Evolutionary conservation across 2,329 filamentous ascomycete species (phyloP), one percentile per base, ranked within the genome.

Genomic region (Chaetomium strumarium): DNA sequence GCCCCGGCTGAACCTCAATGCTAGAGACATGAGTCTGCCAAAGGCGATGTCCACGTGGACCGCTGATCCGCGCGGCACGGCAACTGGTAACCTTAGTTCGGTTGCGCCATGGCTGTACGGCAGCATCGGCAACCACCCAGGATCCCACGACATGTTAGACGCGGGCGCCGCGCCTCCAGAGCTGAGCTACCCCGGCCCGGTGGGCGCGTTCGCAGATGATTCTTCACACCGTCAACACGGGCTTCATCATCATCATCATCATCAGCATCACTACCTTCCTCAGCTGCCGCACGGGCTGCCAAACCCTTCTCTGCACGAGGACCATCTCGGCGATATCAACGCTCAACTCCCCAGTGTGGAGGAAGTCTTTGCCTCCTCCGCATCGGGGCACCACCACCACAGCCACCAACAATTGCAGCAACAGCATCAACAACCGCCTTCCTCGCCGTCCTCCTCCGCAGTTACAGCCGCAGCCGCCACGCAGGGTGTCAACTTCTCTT

Each of bases 51-150:
- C 64, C 13, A 58, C 59, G 44, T 60, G 54, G 55, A 58, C 62
- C 37, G 57, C 62, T 3, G 60, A 64, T 41, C 60, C 56, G 17
- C 58, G 59, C 7, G 60, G 58, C 45, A 60, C 61, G 19, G 72
- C 75, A 19, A 72, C 75, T 37, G 72, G 75, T 8, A 78, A 75
- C 57, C 70, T 80, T 33, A 77, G 77, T 63, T 76, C 77, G 11
- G 68, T 81, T 3, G 77, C 77, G 8, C 78, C 78, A 0, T 81
- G 78, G 69, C 79, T 81, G 56, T 79, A 78, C 58, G 75, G 75
- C 2, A 70, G 74, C 4, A 69, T 72, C 44, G 73, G 70, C 8
- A 17, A 24, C 24, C 24, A 24, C 24, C 4, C 24, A 7, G 24
- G 24, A 24, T 24, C 49, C 1, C 54, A 56, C 50, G 46, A 48